Evolutionary conservation across 2,329 filamentous ascomycete species (phyloP), one percentile per base, ranked within the genome.

Genomic region (Didymella lethalis): DNA sequence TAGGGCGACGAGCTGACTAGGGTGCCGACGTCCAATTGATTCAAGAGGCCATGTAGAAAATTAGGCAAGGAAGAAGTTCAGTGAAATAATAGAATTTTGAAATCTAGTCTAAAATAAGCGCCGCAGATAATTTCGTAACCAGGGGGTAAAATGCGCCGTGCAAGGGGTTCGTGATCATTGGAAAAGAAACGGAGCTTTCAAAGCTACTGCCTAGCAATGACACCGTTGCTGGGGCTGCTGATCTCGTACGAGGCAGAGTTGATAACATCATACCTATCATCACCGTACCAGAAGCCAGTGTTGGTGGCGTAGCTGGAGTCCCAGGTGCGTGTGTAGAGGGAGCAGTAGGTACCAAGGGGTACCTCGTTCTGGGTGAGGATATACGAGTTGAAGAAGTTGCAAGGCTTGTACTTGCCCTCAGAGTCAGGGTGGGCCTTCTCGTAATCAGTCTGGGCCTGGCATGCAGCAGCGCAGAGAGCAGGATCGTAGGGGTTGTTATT

Each of bases 301-400:
- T 43, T 43, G 40, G 20, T 43, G 7, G 40, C 40, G 11, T 43
- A 43, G 40, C 40, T 43, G 4, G 40, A 16, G 40, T 29, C 41
- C 44, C 44, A 54, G 16, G 20, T 18, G 25, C 38, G 32, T 28
- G 25, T 48, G 28, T 54, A 54, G 25, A 54, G 29, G 4, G 43
- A 23, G 12, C 51, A 54, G 44, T 48, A 48, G 34, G 46, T 45
- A 14, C 51, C 51, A 11, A 48, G 44, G 2, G 51, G 34, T 34
- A 41, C 34, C 5, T 36, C 36, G 12, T 54, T 48, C 26, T 54
- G 46, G n/a, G 29, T 48, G 18, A 54, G 32, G 14, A 54, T 25
- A 36, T 48, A 54, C 14, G 44, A 48, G 51, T 48, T 54, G 43
- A 54, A 54, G 51, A 48, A 54, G 6, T 34, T 29, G 66, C 75